phyloP scores from a whole-genome alignment of 129 eudicot genomes.

The Kitagawia praeruptora region DNA sequence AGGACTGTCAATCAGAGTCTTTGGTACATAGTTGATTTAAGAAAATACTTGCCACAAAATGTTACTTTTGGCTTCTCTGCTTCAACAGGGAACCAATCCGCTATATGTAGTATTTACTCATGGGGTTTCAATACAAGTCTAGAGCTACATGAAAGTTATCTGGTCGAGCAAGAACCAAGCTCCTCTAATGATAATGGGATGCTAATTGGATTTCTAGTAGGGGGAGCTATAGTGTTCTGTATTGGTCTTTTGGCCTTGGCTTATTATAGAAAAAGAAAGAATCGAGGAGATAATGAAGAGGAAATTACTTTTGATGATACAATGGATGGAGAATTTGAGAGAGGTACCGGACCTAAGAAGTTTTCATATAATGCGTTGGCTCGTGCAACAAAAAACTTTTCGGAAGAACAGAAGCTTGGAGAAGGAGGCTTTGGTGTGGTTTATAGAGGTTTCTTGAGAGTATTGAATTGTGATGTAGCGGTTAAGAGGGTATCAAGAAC shows the following conservation, averaged over 20 bases:
- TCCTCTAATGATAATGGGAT: not conserved
- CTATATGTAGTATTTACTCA: slow-evolving; percentile 28
- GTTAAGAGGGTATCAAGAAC: slow-evolving; percentile 13
- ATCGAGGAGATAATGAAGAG: not conserved
- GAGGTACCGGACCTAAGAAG: slow-evolving; percentile 21
- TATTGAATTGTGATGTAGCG: not conserved
- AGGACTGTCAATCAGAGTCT: slow-evolving; percentile 10
- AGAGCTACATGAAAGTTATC: slow-evolving; percentile 16
- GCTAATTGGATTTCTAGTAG: not conserved
- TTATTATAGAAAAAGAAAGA: not conserved
- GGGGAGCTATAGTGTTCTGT: slow-evolving; percentile 5
- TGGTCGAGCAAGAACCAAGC: not conserved
- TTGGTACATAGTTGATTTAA: slow-evolving; percentile 30
- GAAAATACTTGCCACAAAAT: slow-evolving; percentile 36
- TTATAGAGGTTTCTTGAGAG: slow-evolving; percentile 13
- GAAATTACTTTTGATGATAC: not conserved
- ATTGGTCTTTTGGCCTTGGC: not conserved
- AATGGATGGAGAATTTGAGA: slow-evolving; percentile 24
- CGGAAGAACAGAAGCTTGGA: slow-evolving; percentile 21
- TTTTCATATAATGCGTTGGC: slow-evolving; percentile 21
- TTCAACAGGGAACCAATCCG: slow-evolving; percentile 30
- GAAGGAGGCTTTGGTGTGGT: slow-evolving; percentile 21
- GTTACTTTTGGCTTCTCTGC: slow-evolving; percentile 44
- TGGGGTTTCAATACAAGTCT: slow-evolving; percentile 42
- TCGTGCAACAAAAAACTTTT: slow-evolving; percentile 21